Evolutionary conservation across 257 asterid genomes (phyloP), one percentile per base, ranked within the genome.

Genomic region (Agastache rugosa): DNA sequence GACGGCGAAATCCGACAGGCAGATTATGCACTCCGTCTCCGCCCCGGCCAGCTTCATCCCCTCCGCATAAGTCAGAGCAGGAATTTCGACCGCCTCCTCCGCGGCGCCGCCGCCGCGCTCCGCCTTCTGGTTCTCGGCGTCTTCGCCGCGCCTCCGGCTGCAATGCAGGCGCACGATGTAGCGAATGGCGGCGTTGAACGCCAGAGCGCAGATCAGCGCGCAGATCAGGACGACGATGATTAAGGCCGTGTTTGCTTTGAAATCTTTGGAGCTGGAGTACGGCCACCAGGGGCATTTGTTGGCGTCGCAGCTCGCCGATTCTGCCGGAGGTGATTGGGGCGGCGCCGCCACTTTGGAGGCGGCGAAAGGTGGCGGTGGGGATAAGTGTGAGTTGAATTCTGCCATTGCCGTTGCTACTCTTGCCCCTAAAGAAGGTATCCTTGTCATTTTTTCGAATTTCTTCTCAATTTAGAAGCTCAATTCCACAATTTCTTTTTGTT

Each of bases 261-360:
- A 88, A 11, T 86, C 93, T 9, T 86, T 77, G 42, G 91, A 78
- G 73, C 68, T 80, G 48, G 91, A 58, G 86, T 86, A 88, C 47
- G 88, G 89, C 88, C 93, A 88, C 91, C 93, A 86, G 6, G 93
- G 93, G 76, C 93, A 88, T 29, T 55, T 86, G 11, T 61, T 74
- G 7, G 79, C 72, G 41, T 77, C 78, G 72, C 93, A 88, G 63
- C 63, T 75, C 34, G 81, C 23, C 41, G 70, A 29, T 8, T 6
- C 56, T 8, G 71, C 39, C 53, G 82, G 79, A 6, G 76, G 82
- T 41, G 78, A 27, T 51, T 76, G 78, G 2, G 78, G 78, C 60
- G 76, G 66, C 63, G 85, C 62, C 5, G 77, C 80, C 15, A 8
- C 55, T 15, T 81, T 8, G 12, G 71, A 4, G 77, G 65, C 8